These are phyloP conservation scores for Alternaria gaisen DNA, from an alignment of 2,329 filamentous ascomycete species.

Conservation along the genomic window DNA sequence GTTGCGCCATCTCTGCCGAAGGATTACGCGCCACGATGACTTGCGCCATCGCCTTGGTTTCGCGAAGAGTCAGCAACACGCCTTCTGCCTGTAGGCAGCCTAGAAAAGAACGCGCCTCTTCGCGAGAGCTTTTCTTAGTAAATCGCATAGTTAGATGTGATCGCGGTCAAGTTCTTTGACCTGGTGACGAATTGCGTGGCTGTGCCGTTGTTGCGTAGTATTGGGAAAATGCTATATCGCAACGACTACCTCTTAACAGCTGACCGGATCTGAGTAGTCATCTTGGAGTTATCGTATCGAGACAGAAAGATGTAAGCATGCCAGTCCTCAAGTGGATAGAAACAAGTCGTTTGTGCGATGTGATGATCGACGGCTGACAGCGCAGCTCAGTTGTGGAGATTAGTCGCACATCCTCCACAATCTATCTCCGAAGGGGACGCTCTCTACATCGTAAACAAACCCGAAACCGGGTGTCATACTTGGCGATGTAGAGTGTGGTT, in stretches of 20 bases:
- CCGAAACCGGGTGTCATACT: not conserved
- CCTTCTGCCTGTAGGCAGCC: not conserved
- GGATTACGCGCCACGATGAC: not conserved
- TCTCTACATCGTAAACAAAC: not conserved
- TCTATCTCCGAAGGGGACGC: not conserved
- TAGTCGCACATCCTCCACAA: not conserved
- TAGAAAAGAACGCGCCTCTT: accelerated
- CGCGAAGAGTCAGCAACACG: not conserved
- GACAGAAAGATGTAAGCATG: not conserved
- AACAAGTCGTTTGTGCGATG: not conserved
- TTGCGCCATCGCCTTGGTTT: not conserved
- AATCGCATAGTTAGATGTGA: not conserved
- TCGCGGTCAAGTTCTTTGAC: not conserved
- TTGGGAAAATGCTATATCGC: not conserved
- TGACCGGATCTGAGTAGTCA: not conserved
- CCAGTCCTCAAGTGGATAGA: too few species aligned
- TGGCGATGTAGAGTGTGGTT: not conserved
- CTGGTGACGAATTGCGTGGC: constrained; percentile 5
- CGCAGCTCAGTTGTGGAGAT: not conserved
- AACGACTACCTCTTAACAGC: not conserved
- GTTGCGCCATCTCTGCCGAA: not conserved
- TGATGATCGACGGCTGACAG: not conserved
- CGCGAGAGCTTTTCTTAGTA: not conserved
- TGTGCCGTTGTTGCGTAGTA: not conserved
- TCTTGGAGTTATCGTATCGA: not conserved